These are phyloP conservation scores for Pueraria montana DNA, from an alignment of 306 rosid genomes.

Conservation along the genomic window DNA sequence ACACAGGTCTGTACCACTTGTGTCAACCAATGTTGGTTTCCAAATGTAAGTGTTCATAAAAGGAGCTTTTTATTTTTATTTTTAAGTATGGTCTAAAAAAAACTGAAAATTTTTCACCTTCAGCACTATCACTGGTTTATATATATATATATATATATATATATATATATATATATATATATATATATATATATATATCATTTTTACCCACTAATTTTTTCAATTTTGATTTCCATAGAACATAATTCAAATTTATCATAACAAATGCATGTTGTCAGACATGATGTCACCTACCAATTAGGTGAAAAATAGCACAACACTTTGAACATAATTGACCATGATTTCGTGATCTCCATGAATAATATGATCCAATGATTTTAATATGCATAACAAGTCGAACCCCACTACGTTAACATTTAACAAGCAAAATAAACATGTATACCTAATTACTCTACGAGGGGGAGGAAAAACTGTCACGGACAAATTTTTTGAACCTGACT, in stretches of 20 bases:
- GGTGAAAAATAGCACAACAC: background rate
- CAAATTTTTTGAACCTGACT: slow-evolving; percentile 14
- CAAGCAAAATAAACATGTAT: background rate
- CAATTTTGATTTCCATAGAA: background rate
- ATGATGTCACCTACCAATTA: slow-evolving; percentile 29
- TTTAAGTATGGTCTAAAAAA: no score
- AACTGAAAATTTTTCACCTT: no score
- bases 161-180: no score
- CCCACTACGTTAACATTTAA: slow-evolving; percentile 3
- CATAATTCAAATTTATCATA: background rate
- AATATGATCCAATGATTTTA: background rate
- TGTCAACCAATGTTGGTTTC: no score
- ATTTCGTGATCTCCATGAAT: slow-evolving; percentile 1
- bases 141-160: no score
- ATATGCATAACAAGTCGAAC: slow-evolving; percentile 9
- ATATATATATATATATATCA: no score
- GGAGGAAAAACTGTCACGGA: background rate
- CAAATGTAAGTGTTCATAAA: no score
- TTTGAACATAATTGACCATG: slow-evolving; percentile 10
- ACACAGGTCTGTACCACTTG: no score
- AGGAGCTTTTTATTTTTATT: no score
- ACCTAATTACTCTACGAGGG: slow-evolving; percentile 4
- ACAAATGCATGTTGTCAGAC: slow-evolving; percentile 8
- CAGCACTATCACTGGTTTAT: no score
- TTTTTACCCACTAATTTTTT: background rate